Evolutionary conservation across 2,329 filamentous ascomycete species (phyloP).

Genomic region (Kalaharituber pfeilii): DNA sequence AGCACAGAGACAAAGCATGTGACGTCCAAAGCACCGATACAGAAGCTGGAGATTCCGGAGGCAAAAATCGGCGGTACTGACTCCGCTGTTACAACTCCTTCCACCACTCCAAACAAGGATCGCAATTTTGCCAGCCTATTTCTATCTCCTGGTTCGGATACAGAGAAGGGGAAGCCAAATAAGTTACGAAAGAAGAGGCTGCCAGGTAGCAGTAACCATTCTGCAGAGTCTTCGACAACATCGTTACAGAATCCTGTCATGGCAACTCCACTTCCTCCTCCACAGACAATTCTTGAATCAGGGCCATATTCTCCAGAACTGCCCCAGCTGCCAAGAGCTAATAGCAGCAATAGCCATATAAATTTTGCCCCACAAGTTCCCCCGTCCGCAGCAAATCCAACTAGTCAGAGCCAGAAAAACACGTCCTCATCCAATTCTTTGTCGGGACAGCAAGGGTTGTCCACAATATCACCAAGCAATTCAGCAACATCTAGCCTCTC

Average conservation of each 20-base stretch:
- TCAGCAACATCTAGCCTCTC: not conserved
- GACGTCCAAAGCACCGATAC: conserved; percentile 23
- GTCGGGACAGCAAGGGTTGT: conserved; percentile 14
- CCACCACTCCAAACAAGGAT: conserved; percentile 45
- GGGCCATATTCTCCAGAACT: conserved; percentile 5
- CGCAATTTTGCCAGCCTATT: conserved; percentile 53
- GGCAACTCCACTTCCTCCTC: not conserved
- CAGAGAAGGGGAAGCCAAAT: conserved; percentile 59
- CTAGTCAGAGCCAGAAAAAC: not conserved
- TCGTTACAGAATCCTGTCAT: conserved; percentile 37
- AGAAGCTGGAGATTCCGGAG: conserved; percentile 30
- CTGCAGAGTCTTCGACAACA: conserved; percentile 75
- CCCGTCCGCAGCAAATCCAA: not conserved
- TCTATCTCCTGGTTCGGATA: conserved; percentile 45
- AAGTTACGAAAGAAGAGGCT: conserved; percentile 78
- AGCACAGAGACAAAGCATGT: conserved; percentile 17
- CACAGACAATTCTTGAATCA: conserved; percentile 4
- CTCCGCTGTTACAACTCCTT: conserved; percentile 27
- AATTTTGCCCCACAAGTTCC: not conserved
- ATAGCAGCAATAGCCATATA: not conserved
- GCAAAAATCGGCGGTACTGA: conserved; percentile 35
- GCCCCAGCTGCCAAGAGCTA: conserved; percentile 8
- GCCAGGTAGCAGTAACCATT: conserved; percentile 59
- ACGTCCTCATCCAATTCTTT: not conserved
- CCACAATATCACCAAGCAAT: conserved; percentile 15